Conservation (phyloP, 2,329 filamentous ascomycete species). For the Aspergillus sp. region DNA sequence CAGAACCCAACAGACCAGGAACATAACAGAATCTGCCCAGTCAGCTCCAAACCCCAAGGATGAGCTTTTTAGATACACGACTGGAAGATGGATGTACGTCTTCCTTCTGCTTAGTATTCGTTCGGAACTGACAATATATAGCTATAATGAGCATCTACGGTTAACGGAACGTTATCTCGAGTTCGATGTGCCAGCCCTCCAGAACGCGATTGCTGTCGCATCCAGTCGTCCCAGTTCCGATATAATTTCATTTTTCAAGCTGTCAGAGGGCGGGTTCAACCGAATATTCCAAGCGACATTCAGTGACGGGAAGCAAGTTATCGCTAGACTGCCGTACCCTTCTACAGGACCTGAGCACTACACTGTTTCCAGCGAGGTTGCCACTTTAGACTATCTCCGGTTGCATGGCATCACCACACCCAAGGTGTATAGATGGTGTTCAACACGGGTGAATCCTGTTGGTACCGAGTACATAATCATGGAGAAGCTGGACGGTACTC, state of each 20-base stretch:
- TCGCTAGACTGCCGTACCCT: slow-evolving; percentile 20
- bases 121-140: background rate
- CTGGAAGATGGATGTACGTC: slow-evolving; percentile 26
- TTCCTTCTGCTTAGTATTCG: background rate
- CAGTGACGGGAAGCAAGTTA: slow-evolving; percentile 25
- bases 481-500: slow-evolving; percentile 8
- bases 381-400: slow-evolving; percentile 14
- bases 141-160: slow-evolving; percentile 21
- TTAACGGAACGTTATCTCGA: slow-evolving; percentile 16
- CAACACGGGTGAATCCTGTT: slow-evolving; percentile 1
- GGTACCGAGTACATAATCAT: slow-evolving; percentile 15
- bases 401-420: slow-evolving; percentile 10
- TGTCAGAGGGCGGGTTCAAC: slow-evolving; percentile 40
- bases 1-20: background rate
- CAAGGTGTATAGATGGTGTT: slow-evolving; percentile 11
- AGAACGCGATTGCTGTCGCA: slow-evolving; percentile 14
- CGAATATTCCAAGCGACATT: slow-evolving; percentile 32
- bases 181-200: slow-evolving; percentile 23
- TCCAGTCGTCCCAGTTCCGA: slow-evolving; percentile 11
- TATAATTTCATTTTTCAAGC: slow-evolving; percentile 26
- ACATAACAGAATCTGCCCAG: background rate
- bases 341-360: background rate
- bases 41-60: background rate
- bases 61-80: slow-evolving; percentile 21
- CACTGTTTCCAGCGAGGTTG: slow-evolving; percentile 14